Evolutionary conservation across 2,329 filamentous ascomycete genomes (phyloP).

Genomic region (Colletotrichum chrysophilum): DNA sequence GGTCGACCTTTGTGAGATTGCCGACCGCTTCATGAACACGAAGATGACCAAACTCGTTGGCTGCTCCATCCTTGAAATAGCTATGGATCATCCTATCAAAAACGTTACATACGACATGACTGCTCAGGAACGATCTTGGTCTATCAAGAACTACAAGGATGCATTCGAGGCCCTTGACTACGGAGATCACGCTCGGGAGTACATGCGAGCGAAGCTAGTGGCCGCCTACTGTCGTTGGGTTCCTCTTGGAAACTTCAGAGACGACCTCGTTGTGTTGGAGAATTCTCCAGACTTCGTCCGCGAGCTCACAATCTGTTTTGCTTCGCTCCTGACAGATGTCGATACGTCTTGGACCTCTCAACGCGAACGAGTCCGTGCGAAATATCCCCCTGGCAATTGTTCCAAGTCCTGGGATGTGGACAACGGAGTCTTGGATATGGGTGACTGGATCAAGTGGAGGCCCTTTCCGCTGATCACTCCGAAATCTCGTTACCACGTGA

Average conservation of each 20-base stretch:
- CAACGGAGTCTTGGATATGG: too few relatives aligned
- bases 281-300: background rate
- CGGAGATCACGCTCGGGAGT: background rate
- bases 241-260: background rate
- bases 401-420: too few relatives aligned
- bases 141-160: background rate
- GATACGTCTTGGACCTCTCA: too few relatives aligned
- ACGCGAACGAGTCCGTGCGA: too few relatives aligned
- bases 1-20: background rate
- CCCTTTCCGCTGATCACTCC: too few relatives aligned
- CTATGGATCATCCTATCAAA: background rate
- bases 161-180: background rate
- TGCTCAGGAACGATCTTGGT: background rate
- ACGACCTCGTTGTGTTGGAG: rapidly evolving
- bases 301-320: background rate
- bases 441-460: too few relatives aligned
- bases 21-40: background rate
- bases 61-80: background rate
- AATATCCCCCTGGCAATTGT: too few relatives aligned
- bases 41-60: background rate
- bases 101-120: rapidly evolving
- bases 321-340: background rate
- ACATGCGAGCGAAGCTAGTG: background rate
- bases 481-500: too few relatives aligned
- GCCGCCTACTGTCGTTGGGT: background rate